phyloP scores from a whole-genome alignment of 768 basidiomycete genomes.

The Rhodotorula sphaerocarpa region DNA sequence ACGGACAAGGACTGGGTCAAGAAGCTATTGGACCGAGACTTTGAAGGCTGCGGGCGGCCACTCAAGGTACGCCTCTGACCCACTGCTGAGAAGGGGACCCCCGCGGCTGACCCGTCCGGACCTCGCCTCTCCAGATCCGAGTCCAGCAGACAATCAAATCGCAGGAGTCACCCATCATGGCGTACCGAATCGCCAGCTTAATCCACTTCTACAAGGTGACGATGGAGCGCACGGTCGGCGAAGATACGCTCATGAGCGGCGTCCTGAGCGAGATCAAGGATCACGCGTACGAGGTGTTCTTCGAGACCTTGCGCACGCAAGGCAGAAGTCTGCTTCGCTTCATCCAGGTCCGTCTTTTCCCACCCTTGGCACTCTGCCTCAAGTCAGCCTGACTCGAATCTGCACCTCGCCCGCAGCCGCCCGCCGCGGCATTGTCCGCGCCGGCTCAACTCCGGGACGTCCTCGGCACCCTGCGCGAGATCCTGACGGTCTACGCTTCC shows the following conservation, averaged over 20 bases:
- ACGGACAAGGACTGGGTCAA: slow-evolving; percentile 58
- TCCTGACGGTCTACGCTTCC: slow-evolving; percentile 79
- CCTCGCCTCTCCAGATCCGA: too few species aligned
- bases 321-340: slow-evolving; percentile 55
- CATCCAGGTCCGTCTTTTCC: slow-evolving; percentile 45
- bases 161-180: slow-evolving; percentile 84
- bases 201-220: slow-evolving; percentile 88
- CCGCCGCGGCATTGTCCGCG: slow-evolving; percentile 62
- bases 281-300: slow-evolving; percentile 72
- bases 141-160: slow-evolving; percentile 88
- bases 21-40: slow-evolving; percentile 68
- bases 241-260: slow-evolving; percentile 64
- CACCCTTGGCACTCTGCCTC: slow-evolving; percentile 43
- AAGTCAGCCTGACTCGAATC: background rate
- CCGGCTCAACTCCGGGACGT: slow-evolving; percentile 74
- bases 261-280: slow-evolving; percentile 75
- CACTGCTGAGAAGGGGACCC: background rate
- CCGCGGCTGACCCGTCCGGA: too few species aligned
- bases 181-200: slow-evolving; percentile 89
- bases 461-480: slow-evolving; percentile 71
- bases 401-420: slow-evolving; percentile 37
- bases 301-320: slow-evolving; percentile 76
- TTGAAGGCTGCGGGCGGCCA: slow-evolving; percentile 78
- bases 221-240: slow-evolving; percentile 84
- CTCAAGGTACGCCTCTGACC: slow-evolving; percentile 55